Evolutionary conservation across 345 rosid genomes (phyloP).

Genomic region (Raphanus raphanistrum): DNA sequence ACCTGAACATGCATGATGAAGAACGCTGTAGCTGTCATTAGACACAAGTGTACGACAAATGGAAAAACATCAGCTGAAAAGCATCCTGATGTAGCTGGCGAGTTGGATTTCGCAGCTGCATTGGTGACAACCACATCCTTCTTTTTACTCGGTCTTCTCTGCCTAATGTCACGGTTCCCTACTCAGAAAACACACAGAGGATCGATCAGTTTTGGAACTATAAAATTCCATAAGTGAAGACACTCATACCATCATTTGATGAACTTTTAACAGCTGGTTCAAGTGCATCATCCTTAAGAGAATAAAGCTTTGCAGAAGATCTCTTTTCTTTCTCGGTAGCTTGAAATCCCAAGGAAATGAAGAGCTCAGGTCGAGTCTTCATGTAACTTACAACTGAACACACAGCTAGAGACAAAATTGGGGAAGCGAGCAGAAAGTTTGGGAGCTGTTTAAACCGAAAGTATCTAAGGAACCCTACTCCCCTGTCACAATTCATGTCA

Average conservation of each 20-base stretch:
- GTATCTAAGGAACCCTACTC: conserved; percentile 86
- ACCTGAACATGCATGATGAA: conserved; percentile 96
- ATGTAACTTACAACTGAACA: conserved; percentile 62
- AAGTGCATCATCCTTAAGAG: conserved; percentile 24
- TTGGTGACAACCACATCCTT: conserved; percentile 25
- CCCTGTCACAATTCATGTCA: conserved; percentile 49
- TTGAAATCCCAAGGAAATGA: conserved; percentile 69
- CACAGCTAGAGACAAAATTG: conserved; percentile 65
- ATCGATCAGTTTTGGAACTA: conserved; percentile 11
- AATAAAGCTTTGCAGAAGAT: conserved; percentile 38
- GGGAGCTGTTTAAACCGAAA: conserved; percentile 90
- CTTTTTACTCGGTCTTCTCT: conserved; percentile 48
- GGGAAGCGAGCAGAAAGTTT: conserved; percentile 94
- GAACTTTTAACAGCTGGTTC: conserved; percentile 24
- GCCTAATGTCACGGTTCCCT: conserved; percentile 53
- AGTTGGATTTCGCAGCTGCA: conserved; percentile 31
- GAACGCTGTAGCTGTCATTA: conserved; percentile 77
- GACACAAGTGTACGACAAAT: conserved; percentile 61
- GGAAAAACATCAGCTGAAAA: conserved; percentile 59
- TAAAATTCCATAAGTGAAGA: neutral
- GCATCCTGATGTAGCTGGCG: conserved; percentile 41
- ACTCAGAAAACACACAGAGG: neutral
- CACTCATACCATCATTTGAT: conserved; percentile 13
- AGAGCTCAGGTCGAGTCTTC: conserved; percentile 49
- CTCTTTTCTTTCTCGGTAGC: conserved; percentile 50